Percentiles rank a stretch among this genome's conserved stretches.
Conservation (phyloP, 768 basidiomycete species). For the Lactifluus subvellereus region DNA sequence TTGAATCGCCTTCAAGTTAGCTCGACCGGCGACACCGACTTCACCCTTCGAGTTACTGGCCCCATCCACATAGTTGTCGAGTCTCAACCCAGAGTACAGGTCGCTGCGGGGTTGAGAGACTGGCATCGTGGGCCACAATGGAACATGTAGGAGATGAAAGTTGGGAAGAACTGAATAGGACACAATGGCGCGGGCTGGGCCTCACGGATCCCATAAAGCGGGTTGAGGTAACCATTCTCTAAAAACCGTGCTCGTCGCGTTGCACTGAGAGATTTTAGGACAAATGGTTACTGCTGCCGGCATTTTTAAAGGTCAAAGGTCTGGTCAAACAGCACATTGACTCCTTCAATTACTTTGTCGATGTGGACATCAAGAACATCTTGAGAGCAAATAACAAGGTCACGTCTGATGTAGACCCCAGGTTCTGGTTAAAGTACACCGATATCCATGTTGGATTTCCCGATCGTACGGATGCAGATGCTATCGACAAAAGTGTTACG, state of each 20-base stretch:
- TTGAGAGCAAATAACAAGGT: slow-evolving; percentile 90
- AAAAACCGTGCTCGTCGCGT: not conserved
- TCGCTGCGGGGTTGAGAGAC: not conserved
- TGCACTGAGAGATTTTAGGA: slow-evolving; percentile 48
- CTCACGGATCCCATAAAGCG: slow-evolving; percentile 88
- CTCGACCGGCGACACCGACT: not conserved
- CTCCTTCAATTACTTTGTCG: slow-evolving; percentile 98
- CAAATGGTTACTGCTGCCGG: slow-evolving; percentile 97
- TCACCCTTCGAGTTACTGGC: not conserved
- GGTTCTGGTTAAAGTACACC: slow-evolving; percentile 94
- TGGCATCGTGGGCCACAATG: not conserved
- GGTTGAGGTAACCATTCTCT: slow-evolving; percentile 63
- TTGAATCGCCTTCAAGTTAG: not conserved
- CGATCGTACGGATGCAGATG: slow-evolving; percentile 76
- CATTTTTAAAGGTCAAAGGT: slow-evolving; percentile 95
- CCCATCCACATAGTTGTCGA: no score
- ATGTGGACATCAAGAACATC: slow-evolving; percentile 95
- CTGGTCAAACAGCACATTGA: slow-evolving; percentile 99
- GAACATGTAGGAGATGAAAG: slow-evolving; percentile 36
- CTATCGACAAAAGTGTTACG: slow-evolving; percentile 77
- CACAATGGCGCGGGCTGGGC: slow-evolving; percentile 70
- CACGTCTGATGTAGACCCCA: slow-evolving; percentile 93
- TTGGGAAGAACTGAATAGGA: slow-evolving; percentile 52
- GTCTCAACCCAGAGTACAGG: no score
- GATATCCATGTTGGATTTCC: slow-evolving; percentile 94